A percentile compares a stretch with the other conserved stretches of the same genome.
These are phyloP conservation scores for Naganishia kalamii DNA, from an alignment of 768 basidiomycete species.

Conservation along the genomic window DNA sequence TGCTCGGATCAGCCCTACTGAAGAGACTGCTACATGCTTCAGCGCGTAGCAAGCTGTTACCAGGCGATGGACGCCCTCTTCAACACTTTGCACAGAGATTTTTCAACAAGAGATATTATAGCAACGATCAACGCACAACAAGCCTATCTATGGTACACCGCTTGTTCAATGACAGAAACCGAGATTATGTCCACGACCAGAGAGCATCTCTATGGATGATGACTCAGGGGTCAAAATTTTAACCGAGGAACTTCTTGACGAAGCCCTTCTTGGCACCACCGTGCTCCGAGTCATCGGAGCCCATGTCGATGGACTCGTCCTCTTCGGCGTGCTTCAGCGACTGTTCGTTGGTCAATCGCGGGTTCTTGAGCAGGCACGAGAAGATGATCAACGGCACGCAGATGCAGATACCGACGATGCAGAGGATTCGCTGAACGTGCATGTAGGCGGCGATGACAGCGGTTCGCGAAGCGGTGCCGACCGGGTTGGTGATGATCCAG, in stretches of 20 bases:
- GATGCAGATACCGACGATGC: constrained; percentile 27
- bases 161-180: constrained; percentile 11
- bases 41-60: no score
- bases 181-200: not conserved
- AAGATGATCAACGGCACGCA: constrained; percentile 10
- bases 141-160: constrained; percentile 16
- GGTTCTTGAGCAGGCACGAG: constrained; percentile 9
- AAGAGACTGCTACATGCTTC: no score
- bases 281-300: constrained; percentile 1
- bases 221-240: not conserved
- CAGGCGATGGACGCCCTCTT: no score
- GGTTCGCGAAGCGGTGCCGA: constrained; percentile 20
- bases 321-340: constrained; percentile 16
- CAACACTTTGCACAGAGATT: no score
- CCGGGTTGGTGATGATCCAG: constrained; percentile 20
- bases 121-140: not conserved
- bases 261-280: constrained; percentile 1
- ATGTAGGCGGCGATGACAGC: constrained; percentile 25
- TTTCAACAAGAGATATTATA: constrained; percentile 8
- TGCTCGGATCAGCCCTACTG: no score
- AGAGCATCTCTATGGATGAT: not conserved
- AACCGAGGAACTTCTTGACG: constrained; percentile 11
- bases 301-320: constrained; percentile 1
- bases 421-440: constrained; percentile 25
- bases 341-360: constrained; percentile 22